Evolutionary conservation across 1,139 yeast species (phyloP), one percentile per base, ranked within the genome.

Genomic region (Zygosaccharomyces pseudobailii): DNA sequence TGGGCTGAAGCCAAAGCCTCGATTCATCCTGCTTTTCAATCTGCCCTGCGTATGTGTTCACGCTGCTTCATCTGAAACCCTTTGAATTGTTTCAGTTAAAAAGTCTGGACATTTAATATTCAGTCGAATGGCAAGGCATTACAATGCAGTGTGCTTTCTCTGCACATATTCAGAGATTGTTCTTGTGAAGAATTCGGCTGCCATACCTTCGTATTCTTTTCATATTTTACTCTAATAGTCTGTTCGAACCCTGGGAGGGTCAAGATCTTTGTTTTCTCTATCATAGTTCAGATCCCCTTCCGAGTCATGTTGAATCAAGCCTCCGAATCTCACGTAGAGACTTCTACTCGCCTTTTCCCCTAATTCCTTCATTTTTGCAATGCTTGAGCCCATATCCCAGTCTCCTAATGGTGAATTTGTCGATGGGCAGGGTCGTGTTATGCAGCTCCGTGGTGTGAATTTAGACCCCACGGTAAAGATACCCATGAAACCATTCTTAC

Each of bases 391-490:
- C 38, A 47, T 56, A 13, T 36, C 25, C 19, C 42, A 54, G 3
- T 52, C 57, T 4, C 28, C 41, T 9, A 45, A 67, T 25, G 94
- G 94, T 2, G 71, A 74, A 50, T 80, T 90, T 60, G 67, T 76
- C 3, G 95, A 89, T 62, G 53, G 62, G 0, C 53, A 71, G 4
- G 90, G 87, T 2, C 71, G 95, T 40, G 72, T 71, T 21, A 71
- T 88, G 6, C 72, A 76, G 10, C 69, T 90, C 36, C 80, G 87
- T 53, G 97, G 97, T 1, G 85, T 90, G 51, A 90, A 90, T 63
- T 69, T 89, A 24, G 95, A 90, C 51, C 83, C 87, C 0, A 80
- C 84, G 38, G 75, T 85, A 57, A 90, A 90, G 63, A 69, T 80
- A 40, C 97, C 97, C 0, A 62, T 69, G 1, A 57, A 51, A 1